These are phyloP conservation scores for Cercospora beticola DNA, from an alignment of 2,329 filamentous ascomycete genomes.

Conservation along the genomic window DNA sequence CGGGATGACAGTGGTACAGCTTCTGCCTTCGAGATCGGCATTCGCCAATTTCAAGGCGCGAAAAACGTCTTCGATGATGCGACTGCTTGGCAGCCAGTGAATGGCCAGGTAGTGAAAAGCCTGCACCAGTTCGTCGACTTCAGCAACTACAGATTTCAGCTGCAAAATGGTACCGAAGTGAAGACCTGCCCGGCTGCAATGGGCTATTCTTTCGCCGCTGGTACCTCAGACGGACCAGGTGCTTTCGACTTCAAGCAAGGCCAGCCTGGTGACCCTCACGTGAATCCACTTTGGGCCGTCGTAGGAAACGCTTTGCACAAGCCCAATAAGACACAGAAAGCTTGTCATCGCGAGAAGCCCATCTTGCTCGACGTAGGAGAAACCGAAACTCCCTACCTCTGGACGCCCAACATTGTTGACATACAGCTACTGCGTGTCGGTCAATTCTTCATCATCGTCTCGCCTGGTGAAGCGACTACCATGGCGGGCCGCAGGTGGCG, in stretches of 20 bases:
- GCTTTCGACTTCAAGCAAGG: slow-evolving; percentile 93
- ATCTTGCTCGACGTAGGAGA: slow-evolving; percentile 87
- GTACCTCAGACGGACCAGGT: slow-evolving; percentile 87
- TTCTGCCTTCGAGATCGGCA: slow-evolving; percentile 74
- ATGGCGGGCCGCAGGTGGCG: slow-evolving; percentile 92
- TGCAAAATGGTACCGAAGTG: slow-evolving; percentile 69
- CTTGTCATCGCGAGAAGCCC: slow-evolving; percentile 78
- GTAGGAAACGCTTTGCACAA: slow-evolving; percentile 71
- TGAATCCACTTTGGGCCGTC: slow-evolving; percentile 76
- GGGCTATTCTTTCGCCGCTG: slow-evolving; percentile 89
- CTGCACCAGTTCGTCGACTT: slow-evolving; percentile 87
- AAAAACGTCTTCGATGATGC: slow-evolving; percentile 56
- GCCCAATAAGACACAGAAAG: slow-evolving; percentile 67
- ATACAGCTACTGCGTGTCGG: slow-evolving; percentile 82
- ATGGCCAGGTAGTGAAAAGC: slow-evolving; percentile 68
- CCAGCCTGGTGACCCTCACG: slow-evolving; percentile 67
- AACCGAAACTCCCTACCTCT: slow-evolving; percentile 73
- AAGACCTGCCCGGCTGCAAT: slow-evolving; percentile 82
- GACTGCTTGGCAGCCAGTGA: slow-evolving; percentile 50
- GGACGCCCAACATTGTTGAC: slow-evolving; percentile 90
- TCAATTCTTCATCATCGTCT: slow-evolving; percentile 78
- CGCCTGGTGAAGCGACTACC: slow-evolving; percentile 83
- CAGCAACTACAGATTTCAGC: slow-evolving; percentile 68
- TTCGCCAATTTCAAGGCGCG: slow-evolving; percentile 67
- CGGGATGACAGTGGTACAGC: slow-evolving; percentile 64